These are phyloP conservation scores for Boletellus deceptivus DNA, from an alignment of 1,284 basidiomycete genomes.

Conservation along the genomic window DNA sequence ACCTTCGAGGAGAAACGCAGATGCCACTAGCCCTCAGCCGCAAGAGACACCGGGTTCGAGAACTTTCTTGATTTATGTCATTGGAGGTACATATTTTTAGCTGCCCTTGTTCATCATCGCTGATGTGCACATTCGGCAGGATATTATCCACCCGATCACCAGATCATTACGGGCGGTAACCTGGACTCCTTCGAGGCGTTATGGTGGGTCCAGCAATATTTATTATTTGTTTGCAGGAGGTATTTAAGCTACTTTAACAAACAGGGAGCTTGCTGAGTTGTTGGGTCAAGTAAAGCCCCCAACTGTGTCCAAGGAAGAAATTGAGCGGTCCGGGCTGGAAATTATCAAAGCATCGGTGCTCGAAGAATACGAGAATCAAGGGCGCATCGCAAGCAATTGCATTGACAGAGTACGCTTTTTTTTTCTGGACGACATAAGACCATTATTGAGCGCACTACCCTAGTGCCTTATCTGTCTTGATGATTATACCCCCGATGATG, in stretches of 20 bases:
- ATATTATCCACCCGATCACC: slow-evolving; percentile 85
- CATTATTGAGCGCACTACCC: slow-evolving; percentile 6
- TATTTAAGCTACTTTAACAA: slow-evolving; percentile 7
- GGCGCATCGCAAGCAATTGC: slow-evolving; percentile 72
- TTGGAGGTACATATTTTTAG: slow-evolving; percentile 52
- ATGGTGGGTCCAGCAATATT: slow-evolving; percentile 45
- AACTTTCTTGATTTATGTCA: slow-evolving; percentile 80
- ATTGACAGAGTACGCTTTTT: slow-evolving; percentile 61
- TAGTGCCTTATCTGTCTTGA: slow-evolving; percentile 82
- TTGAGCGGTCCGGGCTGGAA: slow-evolving; percentile 75
- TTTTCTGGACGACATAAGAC: not conserved
- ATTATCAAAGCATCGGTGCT: slow-evolving; percentile 62
- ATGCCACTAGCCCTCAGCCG: slow-evolving; percentile 23
- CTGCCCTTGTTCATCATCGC: not conserved
- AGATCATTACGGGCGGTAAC: slow-evolving; percentile 74
- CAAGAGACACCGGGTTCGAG: slow-evolving; percentile 50
- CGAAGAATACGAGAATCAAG: slow-evolving; percentile 51
- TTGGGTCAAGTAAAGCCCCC: slow-evolving; percentile 77
- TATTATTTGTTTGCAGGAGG: not conserved
- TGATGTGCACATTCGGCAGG: slow-evolving; percentile 41
- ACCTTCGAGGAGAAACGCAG: slow-evolving; percentile 38
- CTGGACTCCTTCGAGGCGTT: slow-evolving; percentile 77
- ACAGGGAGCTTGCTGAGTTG: slow-evolving; percentile 73
- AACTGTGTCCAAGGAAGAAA: slow-evolving; percentile 77
- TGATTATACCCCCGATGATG: slow-evolving; percentile 73